phyloP scores from a whole-genome alignment of 2,329 filamentous ascomycete genomes.

The Cytospora piceicola region DNA sequence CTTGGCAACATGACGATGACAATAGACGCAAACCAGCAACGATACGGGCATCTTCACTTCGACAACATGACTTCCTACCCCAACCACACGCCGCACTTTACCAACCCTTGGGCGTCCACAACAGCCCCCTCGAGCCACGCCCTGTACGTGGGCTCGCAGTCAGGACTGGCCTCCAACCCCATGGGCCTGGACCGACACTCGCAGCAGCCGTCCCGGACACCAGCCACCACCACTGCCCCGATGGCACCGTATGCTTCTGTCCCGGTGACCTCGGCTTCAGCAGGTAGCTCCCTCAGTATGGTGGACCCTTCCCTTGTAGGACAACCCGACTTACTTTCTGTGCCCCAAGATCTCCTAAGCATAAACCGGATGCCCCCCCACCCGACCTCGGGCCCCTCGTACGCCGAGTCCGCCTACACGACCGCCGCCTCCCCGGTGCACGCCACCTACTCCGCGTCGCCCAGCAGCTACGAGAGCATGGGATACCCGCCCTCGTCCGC shows the following conservation, averaged over 20 bases:
- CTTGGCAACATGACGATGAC: constrained; percentile 84
- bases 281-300: constrained; percentile 69
- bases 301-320: constrained; percentile 60
- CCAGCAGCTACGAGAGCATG: constrained; percentile 74
- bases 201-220: constrained; percentile 52
- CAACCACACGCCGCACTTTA: constrained; percentile 73
- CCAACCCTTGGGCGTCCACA: constrained; percentile 80
- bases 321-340: constrained; percentile 70
- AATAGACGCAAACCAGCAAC: constrained; percentile 85
- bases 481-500: constrained; percentile 72
- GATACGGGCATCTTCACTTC: constrained; percentile 78
- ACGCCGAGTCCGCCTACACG: constrained; percentile 71
- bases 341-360: constrained; percentile 74
- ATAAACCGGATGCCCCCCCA: constrained; percentile 66
- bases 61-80: constrained; percentile 75
- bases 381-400: constrained; percentile 63
- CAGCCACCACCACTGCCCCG: constrained; percentile 60
- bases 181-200: constrained; percentile 60
- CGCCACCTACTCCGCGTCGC: constrained; percentile 67
- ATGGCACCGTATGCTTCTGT: constrained; percentile 75
- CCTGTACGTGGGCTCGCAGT: constrained; percentile 64
- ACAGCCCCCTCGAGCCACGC: constrained; percentile 55
- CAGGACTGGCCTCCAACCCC: constrained; percentile 59
- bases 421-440: constrained; percentile 69
- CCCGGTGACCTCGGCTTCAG: constrained; percentile 72